Evolutionary conservation across 2,329 filamentous ascomycete species (phyloP), one percentile per base, ranked within the genome.

Genomic region (Aspergillus sergii): DNA sequence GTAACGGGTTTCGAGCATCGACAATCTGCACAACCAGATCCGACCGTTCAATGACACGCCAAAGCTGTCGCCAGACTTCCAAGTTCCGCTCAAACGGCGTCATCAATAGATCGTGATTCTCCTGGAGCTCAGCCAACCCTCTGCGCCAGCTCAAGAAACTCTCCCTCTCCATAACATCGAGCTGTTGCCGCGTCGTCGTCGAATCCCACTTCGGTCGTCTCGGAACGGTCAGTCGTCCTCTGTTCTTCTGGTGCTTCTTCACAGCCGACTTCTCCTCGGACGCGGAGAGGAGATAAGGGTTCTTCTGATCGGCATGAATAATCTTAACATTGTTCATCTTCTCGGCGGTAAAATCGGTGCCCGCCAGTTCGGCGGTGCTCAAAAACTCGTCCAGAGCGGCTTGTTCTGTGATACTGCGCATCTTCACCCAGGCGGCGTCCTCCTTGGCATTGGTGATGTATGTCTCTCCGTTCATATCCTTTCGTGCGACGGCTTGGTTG

Each of bases 241-340:
- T 90, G 81, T 97, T 94, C 75, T 89, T 86, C 73, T 89, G 89
- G 71, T 98, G 94, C 80, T 96, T 97, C 72, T 87, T 88, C 57
- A 93, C 81, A 23, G 92, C 85, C 11, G 86, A 87, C 70, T 89
- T 85, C 83, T 99, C 94, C 76, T 99, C 94, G 30, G 89, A 86
- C 0, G 91, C 88, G 0, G 93, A 94, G 21, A 99, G 84, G 6
- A 99, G 83, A 72, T 94, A 99, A 0, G 95, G 95, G 78, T 99
- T 99, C 82, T 91, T 92, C 81, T 97, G 94, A 78, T 97, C 93
- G 69, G 90, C 90, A 78, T 99, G 95, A 71, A 99, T 97, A 76
- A 99, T 97, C 83, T 97, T 97, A 80, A 98, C 91, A 75, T 96
- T 98, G 81, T 94, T 98, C 88, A 96, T 91, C 86, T 98, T 98